phyloP scores from a whole-genome alignment of 1,284 basidiomycete species.

The Microbotryum saponariae region DNA sequence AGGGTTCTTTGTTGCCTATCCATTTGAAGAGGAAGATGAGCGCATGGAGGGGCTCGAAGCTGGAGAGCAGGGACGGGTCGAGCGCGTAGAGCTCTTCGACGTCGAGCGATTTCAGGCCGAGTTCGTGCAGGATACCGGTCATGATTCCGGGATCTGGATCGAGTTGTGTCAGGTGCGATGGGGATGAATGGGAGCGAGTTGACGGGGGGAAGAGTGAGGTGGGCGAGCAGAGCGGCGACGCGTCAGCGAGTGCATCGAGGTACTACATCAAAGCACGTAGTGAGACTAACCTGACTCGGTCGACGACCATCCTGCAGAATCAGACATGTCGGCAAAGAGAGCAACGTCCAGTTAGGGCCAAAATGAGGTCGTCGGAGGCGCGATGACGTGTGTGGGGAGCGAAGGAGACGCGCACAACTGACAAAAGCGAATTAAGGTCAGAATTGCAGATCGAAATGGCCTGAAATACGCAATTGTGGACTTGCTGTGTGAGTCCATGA shows the following conservation, averaged over 20 bases:
- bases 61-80: constrained; percentile 60
- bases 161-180: background rate
- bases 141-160: constrained; percentile 44
- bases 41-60: constrained; percentile 71
- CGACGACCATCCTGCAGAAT: constrained; percentile 40
- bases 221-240: background rate
- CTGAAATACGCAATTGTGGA: too few relatives aligned
- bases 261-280: background rate
- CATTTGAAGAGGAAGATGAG: constrained; percentile 93
- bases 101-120: constrained; percentile 46
- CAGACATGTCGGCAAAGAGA: background rate
- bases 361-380: too few relatives aligned
- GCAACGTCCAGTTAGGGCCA: too few relatives aligned
- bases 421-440: too few relatives aligned
- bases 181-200: background rate
- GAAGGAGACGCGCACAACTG: too few relatives aligned
- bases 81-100: constrained; percentile 65
- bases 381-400: too few relatives aligned
- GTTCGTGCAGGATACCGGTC: constrained; percentile 43
- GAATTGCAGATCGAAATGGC: too few relatives aligned
- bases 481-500: too few relatives aligned
- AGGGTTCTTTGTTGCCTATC: constrained; percentile 35
- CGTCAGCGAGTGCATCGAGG: constrained; percentile 7
- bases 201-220: background rate
- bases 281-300: constrained; percentile 39